These are phyloP conservation scores for Aspergillus luchuensis DNA, from an alignment of 2,329 filamentous ascomycete species.

Conservation along the genomic window DNA sequence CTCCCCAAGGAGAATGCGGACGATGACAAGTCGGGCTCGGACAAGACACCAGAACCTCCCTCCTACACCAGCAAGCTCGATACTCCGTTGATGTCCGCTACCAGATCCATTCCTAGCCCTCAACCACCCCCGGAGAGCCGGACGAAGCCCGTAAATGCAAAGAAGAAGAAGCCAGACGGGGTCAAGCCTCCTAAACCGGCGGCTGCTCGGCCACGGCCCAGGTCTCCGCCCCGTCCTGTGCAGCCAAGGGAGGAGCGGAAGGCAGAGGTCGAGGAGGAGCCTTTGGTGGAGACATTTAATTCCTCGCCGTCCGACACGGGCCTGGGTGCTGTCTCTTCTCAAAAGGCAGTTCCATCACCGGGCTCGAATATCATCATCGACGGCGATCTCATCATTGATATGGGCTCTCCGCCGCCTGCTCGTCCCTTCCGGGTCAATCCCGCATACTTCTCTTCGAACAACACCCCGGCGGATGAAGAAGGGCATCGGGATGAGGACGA, in stretches of 20 bases:
- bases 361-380: conserved; percentile 50
- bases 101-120: conserved; percentile 30
- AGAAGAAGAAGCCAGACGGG: conserved; percentile 28
- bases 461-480: conserved; percentile 39
- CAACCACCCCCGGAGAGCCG: conserved; percentile 32
- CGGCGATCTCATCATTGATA: conserved; percentile 51
- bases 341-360: conserved; percentile 38
- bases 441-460: conserved; percentile 46
- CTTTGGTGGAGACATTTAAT: conserved; percentile 27
- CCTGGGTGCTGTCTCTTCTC: conserved; percentile 31
- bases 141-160: conserved; percentile 37
- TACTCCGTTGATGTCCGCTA: conserved; percentile 37
- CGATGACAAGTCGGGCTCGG: conserved; percentile 37
- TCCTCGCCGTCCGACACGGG: conserved; percentile 38
- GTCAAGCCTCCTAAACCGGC: conserved; percentile 21
- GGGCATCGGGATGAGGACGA: conserved; percentile 33
- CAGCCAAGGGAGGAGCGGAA: conserved; percentile 4
- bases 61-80: conserved; percentile 33
- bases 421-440: conserved; percentile 45
- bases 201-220: conserved; percentile 25
- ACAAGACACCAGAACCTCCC: conserved; percentile 41
- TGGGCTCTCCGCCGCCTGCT: conserved; percentile 49
- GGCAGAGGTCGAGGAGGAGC: conserved; percentile 20
- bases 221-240: conserved; percentile 24
- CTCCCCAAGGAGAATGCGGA: conserved; percentile 44